Conservation (phyloP, 257 asterid genomes). For the Petunia secreta region DNA sequence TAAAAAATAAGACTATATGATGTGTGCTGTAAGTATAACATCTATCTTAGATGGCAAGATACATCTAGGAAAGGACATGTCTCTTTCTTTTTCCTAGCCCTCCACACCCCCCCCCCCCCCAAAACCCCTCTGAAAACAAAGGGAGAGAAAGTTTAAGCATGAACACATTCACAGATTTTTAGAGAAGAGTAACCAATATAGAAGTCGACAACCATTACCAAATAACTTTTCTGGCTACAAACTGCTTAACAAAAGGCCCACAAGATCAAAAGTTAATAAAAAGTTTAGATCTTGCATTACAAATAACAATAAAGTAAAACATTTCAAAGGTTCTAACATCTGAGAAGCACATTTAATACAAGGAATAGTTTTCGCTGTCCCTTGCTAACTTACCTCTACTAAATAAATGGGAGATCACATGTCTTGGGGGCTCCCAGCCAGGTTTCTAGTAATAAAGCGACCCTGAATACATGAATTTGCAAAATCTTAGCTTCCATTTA, state of each 20-base stretch:
- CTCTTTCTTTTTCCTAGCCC: background rate
- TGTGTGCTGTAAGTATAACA: background rate
- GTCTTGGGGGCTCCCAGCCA: slow-evolving; percentile 26
- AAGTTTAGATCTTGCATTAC: slow-evolving; percentile 7
- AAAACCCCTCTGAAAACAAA: background rate
- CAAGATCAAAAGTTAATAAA: background rate
- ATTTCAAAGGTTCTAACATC: background rate
- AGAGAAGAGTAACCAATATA: background rate
- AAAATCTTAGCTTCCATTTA: background rate
- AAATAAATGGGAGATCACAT: slow-evolving; percentile 32
- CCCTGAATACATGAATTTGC: slow-evolving; percentile 39
- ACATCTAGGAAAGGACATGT: background rate
- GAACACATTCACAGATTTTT: background rate
- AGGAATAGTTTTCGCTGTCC: background rate
- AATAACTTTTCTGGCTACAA: background rate
- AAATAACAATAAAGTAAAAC: background rate
- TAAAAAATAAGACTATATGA: background rate
- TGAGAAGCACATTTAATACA: background rate
- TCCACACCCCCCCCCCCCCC: background rate
- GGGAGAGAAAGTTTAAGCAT: background rate
- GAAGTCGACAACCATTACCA: background rate
- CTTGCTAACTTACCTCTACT: slow-evolving; percentile 35
- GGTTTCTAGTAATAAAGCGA: slow-evolving; percentile 50
- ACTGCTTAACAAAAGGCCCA: background rate
- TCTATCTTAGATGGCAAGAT: background rate